Conservation (phyloP, 2,329 filamentous ascomycete genomes). For the Mycosphaerella sp. region DNA sequence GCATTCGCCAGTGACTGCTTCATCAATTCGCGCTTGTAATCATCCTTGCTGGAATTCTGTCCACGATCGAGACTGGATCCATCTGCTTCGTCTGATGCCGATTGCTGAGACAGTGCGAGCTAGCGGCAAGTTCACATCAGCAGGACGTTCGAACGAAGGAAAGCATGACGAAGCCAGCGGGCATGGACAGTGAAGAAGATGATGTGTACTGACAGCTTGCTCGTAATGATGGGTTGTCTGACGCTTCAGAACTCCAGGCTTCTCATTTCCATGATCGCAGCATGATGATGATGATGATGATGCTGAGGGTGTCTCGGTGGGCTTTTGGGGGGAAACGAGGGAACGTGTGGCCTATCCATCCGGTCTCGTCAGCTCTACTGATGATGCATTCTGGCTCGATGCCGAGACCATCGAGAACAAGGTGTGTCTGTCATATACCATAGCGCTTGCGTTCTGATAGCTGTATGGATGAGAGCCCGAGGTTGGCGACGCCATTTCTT, state of each 20-base stretch:
- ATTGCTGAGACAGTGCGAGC: slow-evolving; percentile 2
- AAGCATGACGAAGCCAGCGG: too few relatives aligned
- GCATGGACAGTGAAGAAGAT: background rate
- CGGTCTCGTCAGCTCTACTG: background rate
- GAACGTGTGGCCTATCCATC: slow-evolving; percentile 14
- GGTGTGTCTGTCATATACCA: slow-evolving; percentile 1
- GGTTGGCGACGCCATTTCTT: slow-evolving; percentile 6
- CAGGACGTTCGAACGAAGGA: background rate
- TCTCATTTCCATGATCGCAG: slow-evolving; percentile 10
- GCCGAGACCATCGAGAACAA: background rate
- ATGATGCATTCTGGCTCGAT: background rate
- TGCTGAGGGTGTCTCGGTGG: slow-evolving; percentile 15
- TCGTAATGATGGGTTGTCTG: slow-evolving; percentile 29
- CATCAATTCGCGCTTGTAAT: slow-evolving; percentile 29
- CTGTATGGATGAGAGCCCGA: slow-evolving; percentile 10
- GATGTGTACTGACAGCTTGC: slow-evolving; percentile 16
- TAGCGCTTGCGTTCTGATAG: slow-evolving; percentile 13
- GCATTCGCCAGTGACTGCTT: slow-evolving; percentile 23
- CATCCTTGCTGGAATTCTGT: slow-evolving; percentile 29
- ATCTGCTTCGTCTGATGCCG: slow-evolving; percentile 3
- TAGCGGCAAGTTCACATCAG: background rate
- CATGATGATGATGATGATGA: background rate
- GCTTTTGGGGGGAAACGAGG: slow-evolving; percentile 17
- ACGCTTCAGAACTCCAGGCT: slow-evolving; percentile 14
- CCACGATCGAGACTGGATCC: slow-evolving; percentile 23